Percentiles rank a stretch among this genome's conserved stretches.
phyloP scores from a whole-genome alignment of 2,329 filamentous ascomycete genomes.

The Aspergillus alliaceus region DNA sequence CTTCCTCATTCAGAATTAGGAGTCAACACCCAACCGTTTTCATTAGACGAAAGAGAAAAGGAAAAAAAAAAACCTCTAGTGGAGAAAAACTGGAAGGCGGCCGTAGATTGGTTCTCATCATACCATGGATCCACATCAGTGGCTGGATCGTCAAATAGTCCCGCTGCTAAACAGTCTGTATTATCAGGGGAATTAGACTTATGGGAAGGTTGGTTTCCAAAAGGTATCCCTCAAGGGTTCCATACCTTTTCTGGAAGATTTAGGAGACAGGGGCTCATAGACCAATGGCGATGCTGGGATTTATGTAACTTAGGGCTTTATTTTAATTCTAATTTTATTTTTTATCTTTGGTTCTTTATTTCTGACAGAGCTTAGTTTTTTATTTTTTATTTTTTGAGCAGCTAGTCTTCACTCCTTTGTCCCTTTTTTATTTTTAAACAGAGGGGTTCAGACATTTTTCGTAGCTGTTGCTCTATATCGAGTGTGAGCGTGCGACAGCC shows the following conservation, averaged over 20 bases:
- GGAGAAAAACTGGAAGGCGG: not conserved
- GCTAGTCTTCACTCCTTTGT: not conserved
- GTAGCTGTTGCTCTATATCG: not conserved
- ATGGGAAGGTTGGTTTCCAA: not conserved
- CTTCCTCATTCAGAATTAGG: not conserved
- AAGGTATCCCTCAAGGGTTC: not conserved
- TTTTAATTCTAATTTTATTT: not conserved
- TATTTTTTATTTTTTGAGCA: not conserved
- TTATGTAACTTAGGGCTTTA: not conserved
- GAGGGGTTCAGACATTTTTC: not conserved
- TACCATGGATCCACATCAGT: not conserved
- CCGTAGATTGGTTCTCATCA: not conserved
- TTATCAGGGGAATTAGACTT: not conserved
- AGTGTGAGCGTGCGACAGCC: not conserved
- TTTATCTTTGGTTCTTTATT: not conserved
- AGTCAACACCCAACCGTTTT: not conserved
- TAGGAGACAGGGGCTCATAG: not conserved
- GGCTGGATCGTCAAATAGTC: not conserved
- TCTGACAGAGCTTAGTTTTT: not conserved
- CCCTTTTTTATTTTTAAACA: not conserved
- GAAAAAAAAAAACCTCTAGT: not conserved
- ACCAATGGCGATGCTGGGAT: not conserved
- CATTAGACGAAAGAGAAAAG: not conserved
- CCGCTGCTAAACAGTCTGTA: not conserved
- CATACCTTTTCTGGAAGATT: not conserved